A percentile compares a stretch with the other conserved stretches of the same genome.
Evolutionary conservation across 805 yeast genomes (phyloP).

Genomic region (Lachancea nothofagi): DNA sequence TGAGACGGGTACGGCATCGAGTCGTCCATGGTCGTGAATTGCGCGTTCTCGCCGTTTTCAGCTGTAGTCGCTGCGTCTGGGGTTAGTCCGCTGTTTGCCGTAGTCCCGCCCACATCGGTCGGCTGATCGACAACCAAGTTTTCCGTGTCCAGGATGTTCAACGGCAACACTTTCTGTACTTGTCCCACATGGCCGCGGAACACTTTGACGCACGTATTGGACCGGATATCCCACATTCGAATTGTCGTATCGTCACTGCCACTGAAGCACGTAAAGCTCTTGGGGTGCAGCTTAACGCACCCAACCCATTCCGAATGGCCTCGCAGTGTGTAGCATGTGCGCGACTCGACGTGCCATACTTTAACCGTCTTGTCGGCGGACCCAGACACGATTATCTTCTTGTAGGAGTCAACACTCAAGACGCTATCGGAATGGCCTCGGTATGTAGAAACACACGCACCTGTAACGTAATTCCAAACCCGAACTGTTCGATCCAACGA

Average conservation of each 20-base stretch:
- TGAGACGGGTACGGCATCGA: constrained; percentile 63
- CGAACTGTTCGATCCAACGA: constrained; percentile 87
- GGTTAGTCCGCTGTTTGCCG: not conserved
- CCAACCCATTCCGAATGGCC: constrained; percentile 95
- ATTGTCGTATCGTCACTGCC: constrained; percentile 91
- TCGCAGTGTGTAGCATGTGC: constrained; percentile 86
- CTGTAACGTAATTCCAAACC: constrained; percentile 94
- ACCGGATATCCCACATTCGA: constrained; percentile 87
- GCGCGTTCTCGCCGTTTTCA: constrained; percentile 17
- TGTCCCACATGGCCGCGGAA: constrained; percentile 91
- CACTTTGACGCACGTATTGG: constrained; percentile 70
- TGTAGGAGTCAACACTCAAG: constrained; percentile 72
- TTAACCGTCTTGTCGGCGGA: constrained; percentile 88
- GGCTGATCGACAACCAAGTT: constrained; percentile 42
- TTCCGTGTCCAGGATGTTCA: constrained; percentile 61
- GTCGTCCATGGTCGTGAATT: constrained; percentile 20
- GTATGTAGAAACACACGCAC: constrained; percentile 89
- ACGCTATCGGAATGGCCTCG: constrained; percentile 89
- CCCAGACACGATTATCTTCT: constrained; percentile 83
- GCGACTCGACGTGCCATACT: constrained; percentile 92
- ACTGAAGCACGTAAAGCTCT: constrained; percentile 72
- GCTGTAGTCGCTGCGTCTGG: constrained; percentile 15
- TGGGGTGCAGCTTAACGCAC: constrained; percentile 78
- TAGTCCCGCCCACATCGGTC: constrained; percentile 15
- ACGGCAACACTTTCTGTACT: constrained; percentile 86